phyloP scores from a whole-genome alignment of 768 basidiomycete genomes.

The Strobilomyces echinocephalus region DNA sequence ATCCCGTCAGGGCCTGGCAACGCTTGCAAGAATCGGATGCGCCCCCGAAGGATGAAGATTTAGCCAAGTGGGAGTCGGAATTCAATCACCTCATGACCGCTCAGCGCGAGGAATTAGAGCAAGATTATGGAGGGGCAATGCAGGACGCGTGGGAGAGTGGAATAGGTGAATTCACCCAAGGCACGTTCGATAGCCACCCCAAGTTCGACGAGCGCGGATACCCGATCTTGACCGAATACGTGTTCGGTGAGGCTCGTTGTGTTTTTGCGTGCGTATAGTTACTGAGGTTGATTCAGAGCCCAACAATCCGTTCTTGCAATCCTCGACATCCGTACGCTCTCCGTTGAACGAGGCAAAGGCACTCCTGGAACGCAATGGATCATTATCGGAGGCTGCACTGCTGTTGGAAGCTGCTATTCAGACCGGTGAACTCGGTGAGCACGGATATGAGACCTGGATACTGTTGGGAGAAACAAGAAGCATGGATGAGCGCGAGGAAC shows the following conservation, averaged over 20 bases:
- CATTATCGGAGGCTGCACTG: slow-evolving; percentile 80
- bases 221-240: slow-evolving; percentile 66
- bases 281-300: slow-evolving; percentile 43
- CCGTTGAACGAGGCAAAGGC: slow-evolving; percentile 67
- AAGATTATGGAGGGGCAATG: slow-evolving; percentile 59
- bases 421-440: slow-evolving; percentile 72
- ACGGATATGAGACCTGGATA: slow-evolving; percentile 88
- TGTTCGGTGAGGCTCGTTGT: slow-evolving; percentile 57
- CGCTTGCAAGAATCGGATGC: slow-evolving; percentile 53
- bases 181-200: slow-evolving; percentile 29
- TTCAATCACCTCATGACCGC: slow-evolving; percentile 73
- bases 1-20: slow-evolving; percentile 52
- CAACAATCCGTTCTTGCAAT: slow-evolving; percentile 66
- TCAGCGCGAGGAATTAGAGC: slow-evolving; percentile 61
- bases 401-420: slow-evolving; percentile 90
- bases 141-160: slow-evolving; percentile 61
- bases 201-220: slow-evolving; percentile 71
- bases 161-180: slow-evolving; percentile 40
- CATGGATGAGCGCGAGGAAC: slow-evolving; percentile 85
- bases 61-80: slow-evolving; percentile 80
- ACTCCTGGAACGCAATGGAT: slow-evolving; percentile 74
- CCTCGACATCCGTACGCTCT: slow-evolving; percentile 43
- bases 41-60: slow-evolving; percentile 55
- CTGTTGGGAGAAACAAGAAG: slow-evolving; percentile 84
- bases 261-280: background rate